Evolutionary conservation across 305 asterid species (phyloP).

Genomic region (Fraxinus dipetala): DNA sequence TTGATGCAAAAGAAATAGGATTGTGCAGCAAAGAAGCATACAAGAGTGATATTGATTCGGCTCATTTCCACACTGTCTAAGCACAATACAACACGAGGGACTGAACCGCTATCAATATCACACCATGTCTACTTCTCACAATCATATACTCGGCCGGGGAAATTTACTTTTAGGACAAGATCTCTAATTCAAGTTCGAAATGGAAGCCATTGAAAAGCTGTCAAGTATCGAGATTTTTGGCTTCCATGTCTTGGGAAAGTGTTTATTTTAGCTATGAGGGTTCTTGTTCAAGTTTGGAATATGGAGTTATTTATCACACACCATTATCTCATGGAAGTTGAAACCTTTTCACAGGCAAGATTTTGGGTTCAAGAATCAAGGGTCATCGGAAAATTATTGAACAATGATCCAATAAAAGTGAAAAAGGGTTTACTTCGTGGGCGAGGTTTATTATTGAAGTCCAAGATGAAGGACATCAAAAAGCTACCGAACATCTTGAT

Average conservation of each 20-base stretch:
- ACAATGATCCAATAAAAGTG: background rate
- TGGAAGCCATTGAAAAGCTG: background rate
- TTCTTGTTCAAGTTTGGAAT: background rate
- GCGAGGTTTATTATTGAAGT: background rate
- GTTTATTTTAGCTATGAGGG: background rate
- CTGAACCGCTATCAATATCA: conserved; percentile 43
- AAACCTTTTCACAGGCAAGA: background rate
- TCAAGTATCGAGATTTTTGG: background rate
- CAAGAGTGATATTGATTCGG: conserved; percentile 56
- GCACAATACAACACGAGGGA: background rate
- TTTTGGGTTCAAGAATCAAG: background rate
- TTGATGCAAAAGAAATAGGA: background rate
- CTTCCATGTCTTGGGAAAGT: background rate
- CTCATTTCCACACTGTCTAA: conserved; percentile 26
- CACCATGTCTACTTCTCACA: conserved; percentile 44
- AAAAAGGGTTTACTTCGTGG: background rate
- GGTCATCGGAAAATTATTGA: background rate
- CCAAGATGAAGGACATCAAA: background rate
- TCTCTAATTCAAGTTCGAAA: background rate
- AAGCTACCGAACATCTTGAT: background rate
- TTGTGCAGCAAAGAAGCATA: conserved; percentile 29
- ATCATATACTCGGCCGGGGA: background rate
- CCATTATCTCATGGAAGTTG: background rate
- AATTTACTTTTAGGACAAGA: background rate
- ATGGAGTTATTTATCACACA: background rate